A percentile compares a stretch with the other conserved stretches of the same genome.
phyloP scores from a whole-genome alignment of 352 stramenopile species.

The Phytophthora citrophthora region DNA sequence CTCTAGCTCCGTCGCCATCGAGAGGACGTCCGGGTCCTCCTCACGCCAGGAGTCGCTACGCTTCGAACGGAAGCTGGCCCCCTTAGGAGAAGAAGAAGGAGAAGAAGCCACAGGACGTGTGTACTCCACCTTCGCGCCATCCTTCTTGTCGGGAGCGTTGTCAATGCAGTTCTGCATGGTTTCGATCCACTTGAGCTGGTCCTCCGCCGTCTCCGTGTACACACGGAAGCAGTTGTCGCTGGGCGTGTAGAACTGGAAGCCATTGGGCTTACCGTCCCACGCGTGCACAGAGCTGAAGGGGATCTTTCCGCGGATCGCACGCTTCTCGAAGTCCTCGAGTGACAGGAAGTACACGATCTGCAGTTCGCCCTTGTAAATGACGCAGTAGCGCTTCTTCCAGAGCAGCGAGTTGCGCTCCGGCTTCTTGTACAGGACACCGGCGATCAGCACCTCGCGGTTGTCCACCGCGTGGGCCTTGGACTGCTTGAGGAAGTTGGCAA shows the following conservation, averaged over 20 bases:
- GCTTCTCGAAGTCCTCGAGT: conserved; percentile 75
- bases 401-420: conserved; percentile 85
- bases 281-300: conserved; percentile 80
- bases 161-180: conserved; percentile 79
- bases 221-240: conserved; percentile 86
- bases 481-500: conserved; percentile 63
- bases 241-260: conserved; percentile 89
- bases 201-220: conserved; percentile 78
- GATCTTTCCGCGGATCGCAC: conserved; percentile 83
- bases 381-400: conserved; percentile 90
- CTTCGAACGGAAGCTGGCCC: conserved; percentile 45
- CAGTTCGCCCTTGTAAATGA: conserved; percentile 70
- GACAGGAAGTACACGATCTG: conserved; percentile 86
- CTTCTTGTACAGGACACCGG: conserved; percentile 83
- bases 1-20: conserved; percentile 73
- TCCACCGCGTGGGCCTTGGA: conserved; percentile 50
- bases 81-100: conserved; percentile 62
- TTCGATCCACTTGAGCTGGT: conserved; percentile 72
- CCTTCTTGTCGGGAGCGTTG: conserved; percentile 68
- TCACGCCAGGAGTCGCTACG: conserved; percentile 83
- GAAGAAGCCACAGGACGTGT: conserved; percentile 72
- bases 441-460: conserved; percentile 59
- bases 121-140: conserved; percentile 70
- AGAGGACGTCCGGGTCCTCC: conserved; percentile 72
- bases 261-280: conserved; percentile 88